phyloP scores from a whole-genome alignment of 2,329 filamentous ascomycete genomes.

The Phaeosphaeriaceae sp. region DNA sequence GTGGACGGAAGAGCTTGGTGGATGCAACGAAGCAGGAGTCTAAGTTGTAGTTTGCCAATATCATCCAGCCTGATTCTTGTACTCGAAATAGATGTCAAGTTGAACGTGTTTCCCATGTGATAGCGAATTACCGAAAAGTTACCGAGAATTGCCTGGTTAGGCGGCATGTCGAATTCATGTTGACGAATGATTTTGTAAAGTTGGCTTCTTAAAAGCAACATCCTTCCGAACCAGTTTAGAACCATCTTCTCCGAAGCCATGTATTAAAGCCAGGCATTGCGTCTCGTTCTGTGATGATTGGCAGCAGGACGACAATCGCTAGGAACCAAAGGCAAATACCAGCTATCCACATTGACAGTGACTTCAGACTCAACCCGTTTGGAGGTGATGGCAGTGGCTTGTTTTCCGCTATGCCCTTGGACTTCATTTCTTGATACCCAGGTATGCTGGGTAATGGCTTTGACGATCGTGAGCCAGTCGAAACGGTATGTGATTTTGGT shows the following conservation, averaged over 20 bases:
- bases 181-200: no score
- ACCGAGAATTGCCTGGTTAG: constrained; percentile 3
- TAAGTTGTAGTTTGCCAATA: constrained; percentile 32
- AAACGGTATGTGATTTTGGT: background rate
- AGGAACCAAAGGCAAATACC: constrained; percentile 33
- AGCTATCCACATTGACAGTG: constrained; percentile 19
- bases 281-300: constrained; percentile 35
- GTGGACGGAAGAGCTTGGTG: constrained; percentile 51
- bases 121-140: background rate
- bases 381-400: constrained; percentile 25
- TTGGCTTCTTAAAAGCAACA: no score
- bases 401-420: background rate
- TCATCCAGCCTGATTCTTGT: no score
- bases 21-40: constrained; percentile 40
- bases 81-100: no score
- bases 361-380: background rate
- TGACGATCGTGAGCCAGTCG: background rate
- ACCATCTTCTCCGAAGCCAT: constrained; percentile 17
- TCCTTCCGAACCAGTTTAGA: background rate
- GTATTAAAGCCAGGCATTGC: constrained; percentile 36
- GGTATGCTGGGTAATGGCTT: constrained; percentile 24
- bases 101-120: background rate
- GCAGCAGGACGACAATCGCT: constrained; percentile 30
- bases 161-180: no score
- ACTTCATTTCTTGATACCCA: no score